Percentiles rank a stretch among this genome's conserved stretches.
Evolutionary conservation across 371 early-diverging fungal species (phyloP).

Genomic region (Mucor ambiguus): DNA sequence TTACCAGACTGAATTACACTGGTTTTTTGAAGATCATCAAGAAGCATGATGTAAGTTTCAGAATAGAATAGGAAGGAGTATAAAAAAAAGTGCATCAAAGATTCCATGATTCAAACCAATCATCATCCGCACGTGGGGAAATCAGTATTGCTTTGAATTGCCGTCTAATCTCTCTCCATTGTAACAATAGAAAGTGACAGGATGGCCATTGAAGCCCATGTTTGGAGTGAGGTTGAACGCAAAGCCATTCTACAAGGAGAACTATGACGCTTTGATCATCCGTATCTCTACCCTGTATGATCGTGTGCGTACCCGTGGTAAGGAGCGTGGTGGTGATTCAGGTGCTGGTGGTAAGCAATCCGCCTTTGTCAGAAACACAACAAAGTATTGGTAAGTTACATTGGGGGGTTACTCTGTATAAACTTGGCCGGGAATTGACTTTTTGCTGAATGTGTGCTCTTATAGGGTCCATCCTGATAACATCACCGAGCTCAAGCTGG

Average conservation of each 20-base stretch:
- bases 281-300: slow-evolving; percentile 92
- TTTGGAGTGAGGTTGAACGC: slow-evolving; percentile 88
- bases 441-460: too few species aligned
- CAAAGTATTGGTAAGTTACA: slow-evolving; percentile 87
- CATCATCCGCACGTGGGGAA: slow-evolving; percentile 27
- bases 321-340: slow-evolving; percentile 60
- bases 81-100: background rate
- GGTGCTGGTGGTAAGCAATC: slow-evolving; percentile 58
- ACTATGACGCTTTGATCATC: slow-evolving; percentile 89
- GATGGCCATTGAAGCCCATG: slow-evolving; percentile 84
- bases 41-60: slow-evolving; percentile 87
- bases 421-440: background rate
- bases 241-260: slow-evolving; percentile 90
- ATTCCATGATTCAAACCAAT: slow-evolving; percentile 25
- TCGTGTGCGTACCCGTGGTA: slow-evolving; percentile 83
- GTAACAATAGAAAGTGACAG: slow-evolving; percentile 75
- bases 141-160: background rate
- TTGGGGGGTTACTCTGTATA: background rate
- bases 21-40: slow-evolving; percentile 98
- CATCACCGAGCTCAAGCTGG: slow-evolving; percentile 93
- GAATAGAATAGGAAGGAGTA: background rate
- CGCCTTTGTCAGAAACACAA: slow-evolving; percentile 87
- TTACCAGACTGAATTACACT: slow-evolving; percentile 93
- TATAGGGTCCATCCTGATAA: slow-evolving; percentile 96
- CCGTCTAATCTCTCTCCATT: background rate